Base-by-base conservation (phyloP, 2,329 filamentous ascomycete genomes). In the Zymoseptoria crescenta region DNA sequence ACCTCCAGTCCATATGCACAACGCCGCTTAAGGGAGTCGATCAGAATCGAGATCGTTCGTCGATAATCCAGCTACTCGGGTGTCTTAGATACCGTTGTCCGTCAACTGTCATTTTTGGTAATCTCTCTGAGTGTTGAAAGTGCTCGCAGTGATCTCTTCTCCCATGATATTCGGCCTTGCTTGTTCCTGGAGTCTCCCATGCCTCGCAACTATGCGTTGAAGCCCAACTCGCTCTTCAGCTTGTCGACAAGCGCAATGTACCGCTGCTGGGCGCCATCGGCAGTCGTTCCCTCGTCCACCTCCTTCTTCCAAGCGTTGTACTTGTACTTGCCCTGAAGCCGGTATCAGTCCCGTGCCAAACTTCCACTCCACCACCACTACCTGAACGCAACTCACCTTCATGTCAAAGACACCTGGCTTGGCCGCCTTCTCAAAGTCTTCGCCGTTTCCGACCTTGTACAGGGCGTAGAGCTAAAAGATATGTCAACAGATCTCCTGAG, bases 231-330 rank as follows among this genome's bases (percentile, higher is more conserved):
- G 61, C 70, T 75, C 82, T 94, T 91, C 71, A 95, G 76, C 69
- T 79, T 74, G 75, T 91, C 85, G 64, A 94, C 84, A 62, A 87
- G 78, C 67, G 80, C 79, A 69, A 95, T 82, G 77, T 96, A 96
- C 71, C 82, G 78, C 73, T 84, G 80, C 82, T 95, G 87, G 20
- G 91, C 91, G 65, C 85, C 75, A 64, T 87, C 81, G 62, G 82
- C 70, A 8, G 81, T 83, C 66, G 85, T 72, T 55, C 81, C 83
- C 61, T 85, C 81, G 62, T 91, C 83, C 69, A 84, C 82, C 63
- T 85, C 70, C 71, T 85, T 81, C 76, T 90, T 78, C 91, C 91
- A 96, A 57, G 87, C 84, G 69, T 80, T 82, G 78, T 86, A 83
- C 82, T 95, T 96, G 69, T 84, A 84, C 79, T 94, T 95, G 61